Base-by-base conservation (phyloP, 805 yeast genomes). In the Candida coleopterorum region DNA sequence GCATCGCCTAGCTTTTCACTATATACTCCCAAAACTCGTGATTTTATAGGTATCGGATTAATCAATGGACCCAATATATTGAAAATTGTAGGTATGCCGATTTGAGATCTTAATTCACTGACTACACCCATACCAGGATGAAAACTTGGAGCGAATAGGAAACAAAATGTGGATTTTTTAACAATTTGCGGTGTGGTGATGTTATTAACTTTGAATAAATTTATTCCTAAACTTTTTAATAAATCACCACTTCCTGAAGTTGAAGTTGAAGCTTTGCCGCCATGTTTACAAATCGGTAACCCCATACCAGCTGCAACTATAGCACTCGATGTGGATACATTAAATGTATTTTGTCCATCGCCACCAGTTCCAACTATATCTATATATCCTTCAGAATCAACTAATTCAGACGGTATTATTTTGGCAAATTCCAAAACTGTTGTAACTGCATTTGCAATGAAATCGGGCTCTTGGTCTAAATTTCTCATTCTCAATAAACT, bases 291-390 rank as follows among this genome's bases (percentile, higher is more conserved):
- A 12, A 93, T 81, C 16, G 75, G 74, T 28, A 90, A 58, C 1
- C 75, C 76, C 69, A 87, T 82, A 6, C 98, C 99, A 0, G 97
- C 86, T 0, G 88, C 93, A 2, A 93, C 88, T 32, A 93, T 87
- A 1, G 97, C 97, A 1, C 96, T 71, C 2, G 97, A 85, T 0
- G 98, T 93, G 11, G 95, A 83, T 2, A 93, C 98, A 49, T 93
- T 93, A 65, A 93, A 93, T 0, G 99, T 93, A 55, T 93, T 83
- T 54, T 93, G 96, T 2, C 96, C 96, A 55, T 93, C 99, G 11
- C 99, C 99, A 18, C 99, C 99, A 0, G 99, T 93, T 2, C 99
- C 99, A 5, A 93, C 99, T 21, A 93, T 85, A 57, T 93, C 99
- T 5, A 82, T 70, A 47, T 74, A 82, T 0, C 83, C 83, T 1